A percentile compares a stretch with the other conserved stretches of the same genome.
Conservation (phyloP, 1,284 basidiomycete species). For the Pascua sp. region DNA sequence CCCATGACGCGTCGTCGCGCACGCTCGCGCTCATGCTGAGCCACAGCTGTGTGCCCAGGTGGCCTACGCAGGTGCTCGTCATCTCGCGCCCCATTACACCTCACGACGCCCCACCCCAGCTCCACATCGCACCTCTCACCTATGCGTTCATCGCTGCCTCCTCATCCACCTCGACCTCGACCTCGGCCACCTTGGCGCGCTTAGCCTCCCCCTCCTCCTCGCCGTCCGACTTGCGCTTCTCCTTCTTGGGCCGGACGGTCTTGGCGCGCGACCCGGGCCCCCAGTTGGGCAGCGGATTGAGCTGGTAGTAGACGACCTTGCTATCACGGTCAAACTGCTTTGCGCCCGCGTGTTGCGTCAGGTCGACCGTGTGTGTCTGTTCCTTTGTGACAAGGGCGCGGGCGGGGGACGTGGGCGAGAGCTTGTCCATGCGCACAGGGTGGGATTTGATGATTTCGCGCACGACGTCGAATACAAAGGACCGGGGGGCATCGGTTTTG, state of each 20-base stretch:
- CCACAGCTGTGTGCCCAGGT: too few species aligned
- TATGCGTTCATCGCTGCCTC: constrained; percentile 20
- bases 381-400: constrained; percentile 63
- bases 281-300: constrained; percentile 88
- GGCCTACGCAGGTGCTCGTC: too few species aligned
- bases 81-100: too few species aligned
- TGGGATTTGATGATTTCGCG: constrained; percentile 70
- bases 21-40: too few species aligned
- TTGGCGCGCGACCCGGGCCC: constrained; percentile 59
- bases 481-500: constrained; percentile 77
- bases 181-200: constrained; percentile 10
- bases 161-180: constrained; percentile 5
- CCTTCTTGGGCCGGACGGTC: constrained; percentile 16
- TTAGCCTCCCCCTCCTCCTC: constrained; percentile 3
- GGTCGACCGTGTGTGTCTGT: constrained; percentile 65
- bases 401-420: constrained; percentile 68
- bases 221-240: constrained; percentile 15
- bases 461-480: constrained; percentile 75
- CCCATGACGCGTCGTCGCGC: too few species aligned
- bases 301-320: constrained; percentile 84
- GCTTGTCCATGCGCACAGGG: constrained; percentile 78
- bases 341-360: constrained; percentile 66
- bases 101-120: background rate
- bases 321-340: constrained; percentile 53
- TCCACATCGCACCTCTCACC: background rate